Percentiles rank a stretch among this genome's conserved stretches.
Evolutionary conservation across 2,329 filamentous ascomycete species (phyloP).

Genomic region (Metarhizium rileyi): DNA sequence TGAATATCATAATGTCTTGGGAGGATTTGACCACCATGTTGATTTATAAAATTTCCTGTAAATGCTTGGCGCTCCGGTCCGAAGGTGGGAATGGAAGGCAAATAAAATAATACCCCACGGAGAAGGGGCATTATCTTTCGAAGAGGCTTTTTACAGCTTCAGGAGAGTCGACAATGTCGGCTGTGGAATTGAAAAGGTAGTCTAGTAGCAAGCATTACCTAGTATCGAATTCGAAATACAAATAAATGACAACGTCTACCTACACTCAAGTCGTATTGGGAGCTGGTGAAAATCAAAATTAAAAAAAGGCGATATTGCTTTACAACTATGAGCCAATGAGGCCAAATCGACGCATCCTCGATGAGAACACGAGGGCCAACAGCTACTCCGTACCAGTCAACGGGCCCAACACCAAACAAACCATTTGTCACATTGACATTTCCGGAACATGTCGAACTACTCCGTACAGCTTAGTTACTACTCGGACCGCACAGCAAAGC

Average conservation of each 20-base stretch:
- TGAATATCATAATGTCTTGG: not conserved
- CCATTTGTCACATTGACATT: too few species aligned
- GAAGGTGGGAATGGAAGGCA: not conserved
- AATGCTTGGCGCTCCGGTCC: conserved; percentile 5
- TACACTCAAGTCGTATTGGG: not conserved
- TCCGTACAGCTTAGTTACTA: too few species aligned
- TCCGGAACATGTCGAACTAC: too few species aligned
- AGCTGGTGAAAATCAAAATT: not conserved
- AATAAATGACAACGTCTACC: not conserved
- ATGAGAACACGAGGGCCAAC: too few species aligned
- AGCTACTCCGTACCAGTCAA: too few species aligned
- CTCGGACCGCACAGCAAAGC: too few species aligned
- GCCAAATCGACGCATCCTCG: too few species aligned
- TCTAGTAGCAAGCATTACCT: not conserved
- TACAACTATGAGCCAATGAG: not conserved
- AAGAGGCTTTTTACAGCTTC: not conserved
- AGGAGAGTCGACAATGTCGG: not conserved
- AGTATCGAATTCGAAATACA: not conserved
- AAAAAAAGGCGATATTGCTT: not conserved
- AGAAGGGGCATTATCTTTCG: not conserved
- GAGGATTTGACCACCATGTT: not conserved
- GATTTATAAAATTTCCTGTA: conserved; percentile 1
- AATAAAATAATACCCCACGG: conserved; percentile 8
- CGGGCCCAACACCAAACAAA: too few species aligned
- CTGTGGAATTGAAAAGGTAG: not conserved